Evolutionary conservation across 2,329 filamentous ascomycete species (phyloP), one percentile per base, ranked within the genome.

Genomic region (Beauveria australis): DNA sequence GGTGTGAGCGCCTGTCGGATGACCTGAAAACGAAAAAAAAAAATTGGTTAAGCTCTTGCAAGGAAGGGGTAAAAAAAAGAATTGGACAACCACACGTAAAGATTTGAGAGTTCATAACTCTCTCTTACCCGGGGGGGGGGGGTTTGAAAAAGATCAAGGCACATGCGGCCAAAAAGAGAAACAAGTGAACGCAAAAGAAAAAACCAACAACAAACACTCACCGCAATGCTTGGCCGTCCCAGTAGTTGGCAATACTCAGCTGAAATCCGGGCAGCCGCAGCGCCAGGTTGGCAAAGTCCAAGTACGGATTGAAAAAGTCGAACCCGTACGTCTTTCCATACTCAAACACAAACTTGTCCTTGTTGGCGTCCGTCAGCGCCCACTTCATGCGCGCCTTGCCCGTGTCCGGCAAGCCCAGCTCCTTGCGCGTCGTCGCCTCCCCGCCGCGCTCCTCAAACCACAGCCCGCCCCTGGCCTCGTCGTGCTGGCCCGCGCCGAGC

Each of bases 291-390:
- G 72, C 70, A 72, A 97, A 97, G 73, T 96, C 91, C 51, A 99
- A 74, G 74, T 96, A 97, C 1, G 89, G 89, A 72, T 97, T 97
- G 74, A 88, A 96, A 73, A 99, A 97, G 68, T 85, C 82, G 24
- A 83, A 70, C 0, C 76, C 78, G 63, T 85, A 84, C 28, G 77
- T 78, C 64, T 73, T 70, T 10, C 73, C 81, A 63, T 80, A 81
- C 68, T 79, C 78, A 67, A 86, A 86, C 18, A 81, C 63, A 80
- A 81, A 85, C 41, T 70, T 72, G 52, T 76, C 73, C 69, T 83
- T 82, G 66, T 73, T 81, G 2, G 74, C 75, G 3, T 75, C 71
- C 28, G 69, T 73, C 28, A 85, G 72, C 48, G 81, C 82, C 82
- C 82, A 85, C 68, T 83, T 83, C 79, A 80, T 82, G n/a, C 82